phyloP scores from a whole-genome alignment of 148 eudicot species.

The Pouteria glomerata region DNA sequence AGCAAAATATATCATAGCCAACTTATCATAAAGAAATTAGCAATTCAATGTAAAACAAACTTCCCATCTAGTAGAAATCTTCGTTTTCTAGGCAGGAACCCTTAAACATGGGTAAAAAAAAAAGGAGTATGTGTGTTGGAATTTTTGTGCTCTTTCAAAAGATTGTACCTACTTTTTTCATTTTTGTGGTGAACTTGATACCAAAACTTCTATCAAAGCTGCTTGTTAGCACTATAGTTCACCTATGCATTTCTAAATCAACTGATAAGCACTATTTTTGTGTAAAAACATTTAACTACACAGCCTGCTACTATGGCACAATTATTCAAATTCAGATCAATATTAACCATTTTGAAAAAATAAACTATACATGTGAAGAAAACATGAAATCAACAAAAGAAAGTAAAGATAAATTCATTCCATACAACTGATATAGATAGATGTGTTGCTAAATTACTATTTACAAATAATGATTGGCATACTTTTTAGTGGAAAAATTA shows the following conservation, averaged over 20 bases:
- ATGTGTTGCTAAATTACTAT: too few relatives aligned
- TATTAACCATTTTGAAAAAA: not conserved
- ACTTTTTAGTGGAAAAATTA: too few relatives aligned
- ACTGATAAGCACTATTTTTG: not conserved
- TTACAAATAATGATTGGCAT: too few relatives aligned
- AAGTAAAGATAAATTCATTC: not conserved
- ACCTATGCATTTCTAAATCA: not conserved
- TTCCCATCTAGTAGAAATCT: not conserved
- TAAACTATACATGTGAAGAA: not conserved
- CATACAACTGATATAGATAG: conserved; percentile 68
- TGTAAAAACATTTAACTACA: not conserved
- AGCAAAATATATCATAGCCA: not conserved
- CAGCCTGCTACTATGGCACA: not conserved
- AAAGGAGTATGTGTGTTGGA: too few relatives aligned
- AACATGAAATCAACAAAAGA: too few relatives aligned
- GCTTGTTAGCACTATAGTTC: not conserved
- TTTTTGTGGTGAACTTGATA: not conserved
- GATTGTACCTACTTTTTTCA: too few relatives aligned
- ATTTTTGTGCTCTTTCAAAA: too few relatives aligned
- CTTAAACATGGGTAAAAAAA: too few relatives aligned
- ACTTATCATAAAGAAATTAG: not conserved
- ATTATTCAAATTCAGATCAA: not conserved
- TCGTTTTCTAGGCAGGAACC: too few relatives aligned
- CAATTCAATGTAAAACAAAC: not conserved
- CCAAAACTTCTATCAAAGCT: not conserved